These are phyloP conservation scores for Insectozyma bohioensis DNA, from an alignment of 1,139 yeast genomes.

Conservation along the genomic window DNA sequence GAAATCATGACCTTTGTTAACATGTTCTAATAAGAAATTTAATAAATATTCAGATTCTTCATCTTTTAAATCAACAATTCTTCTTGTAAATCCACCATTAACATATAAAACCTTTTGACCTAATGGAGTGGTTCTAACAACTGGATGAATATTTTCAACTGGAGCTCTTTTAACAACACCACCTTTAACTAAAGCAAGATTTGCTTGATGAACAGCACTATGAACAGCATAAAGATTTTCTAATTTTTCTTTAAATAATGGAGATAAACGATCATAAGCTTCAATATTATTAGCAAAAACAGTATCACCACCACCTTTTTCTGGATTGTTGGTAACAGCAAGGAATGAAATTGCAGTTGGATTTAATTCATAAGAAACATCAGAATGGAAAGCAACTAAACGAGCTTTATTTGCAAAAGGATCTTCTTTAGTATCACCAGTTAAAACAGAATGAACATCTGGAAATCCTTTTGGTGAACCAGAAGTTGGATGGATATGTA, in stretches of 20 bases:
- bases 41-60: slow-evolving; percentile 62
- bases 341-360: slow-evolving; percentile 70
- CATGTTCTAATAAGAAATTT: slow-evolving; percentile 50
- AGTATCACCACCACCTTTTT: slow-evolving; percentile 78
- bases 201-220: slow-evolving; percentile 70
- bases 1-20: slow-evolving; percentile 42
- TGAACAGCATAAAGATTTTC: slow-evolving; percentile 62
- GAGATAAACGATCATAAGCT: slow-evolving; percentile 69
- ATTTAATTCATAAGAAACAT: slow-evolving; percentile 67
- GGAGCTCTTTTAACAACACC: slow-evolving; percentile 65
- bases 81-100: slow-evolving; percentile 60
- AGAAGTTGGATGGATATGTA: slow-evolving; percentile 74
- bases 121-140: slow-evolving; percentile 69
- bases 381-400: slow-evolving; percentile 60
- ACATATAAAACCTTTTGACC: slow-evolving; percentile 60
- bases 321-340: slow-evolving; percentile 60
- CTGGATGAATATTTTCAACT: slow-evolving; percentile 60
- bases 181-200: slow-evolving; percentile 51
- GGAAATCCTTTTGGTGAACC: slow-evolving; percentile 62
- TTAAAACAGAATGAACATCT: slow-evolving; percentile 62
- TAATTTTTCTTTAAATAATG: slow-evolving; percentile 54
- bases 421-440: slow-evolving; percentile 37
- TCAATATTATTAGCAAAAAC: slow-evolving; percentile 62
- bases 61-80: slow-evolving; percentile 62
- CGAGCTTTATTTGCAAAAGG: slow-evolving; percentile 35